Evolutionary conservation across 441 rosid species (phyloP).

Genomic region (Biscutella auriculata): DNA sequence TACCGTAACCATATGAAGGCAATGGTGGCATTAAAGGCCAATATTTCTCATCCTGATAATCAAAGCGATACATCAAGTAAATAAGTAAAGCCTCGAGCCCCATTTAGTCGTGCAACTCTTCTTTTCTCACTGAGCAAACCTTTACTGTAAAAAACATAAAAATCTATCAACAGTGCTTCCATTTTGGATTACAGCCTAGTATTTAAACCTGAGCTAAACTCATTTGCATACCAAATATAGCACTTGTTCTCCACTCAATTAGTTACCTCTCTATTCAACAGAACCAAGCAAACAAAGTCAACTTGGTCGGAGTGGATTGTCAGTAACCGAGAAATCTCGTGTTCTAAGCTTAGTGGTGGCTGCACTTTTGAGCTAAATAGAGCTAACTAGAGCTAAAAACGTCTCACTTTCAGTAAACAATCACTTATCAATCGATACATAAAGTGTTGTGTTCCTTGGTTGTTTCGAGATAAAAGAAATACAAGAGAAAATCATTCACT

Average conservation of each 20-base stretch:
- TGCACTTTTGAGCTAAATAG: background rate
- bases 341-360: background rate
- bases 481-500: background rate
- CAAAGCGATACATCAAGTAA: background rate
- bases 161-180: background rate
- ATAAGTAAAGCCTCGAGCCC: background rate
- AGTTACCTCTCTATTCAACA: background rate
- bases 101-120: background rate
- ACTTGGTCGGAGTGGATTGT: background rate
- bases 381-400: background rate
- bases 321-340: background rate
- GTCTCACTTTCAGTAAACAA: background rate
- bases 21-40: slow-evolving; percentile 91
- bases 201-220: background rate
- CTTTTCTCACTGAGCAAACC: background rate
- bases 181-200: background rate
- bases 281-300: background rate
- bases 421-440: background rate
- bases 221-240: background rate
- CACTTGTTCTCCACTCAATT: background rate
- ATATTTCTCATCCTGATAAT: slow-evolving; percentile 55
- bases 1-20: slow-evolving; percentile 89
- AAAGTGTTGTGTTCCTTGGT: background rate
- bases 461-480: background rate
- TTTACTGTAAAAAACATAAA: background rate